These are phyloP conservation scores for Gnomoniopsis smithogilvyi DNA, from an alignment of 2,329 filamentous ascomycete genomes.

Conservation along the genomic window DNA sequence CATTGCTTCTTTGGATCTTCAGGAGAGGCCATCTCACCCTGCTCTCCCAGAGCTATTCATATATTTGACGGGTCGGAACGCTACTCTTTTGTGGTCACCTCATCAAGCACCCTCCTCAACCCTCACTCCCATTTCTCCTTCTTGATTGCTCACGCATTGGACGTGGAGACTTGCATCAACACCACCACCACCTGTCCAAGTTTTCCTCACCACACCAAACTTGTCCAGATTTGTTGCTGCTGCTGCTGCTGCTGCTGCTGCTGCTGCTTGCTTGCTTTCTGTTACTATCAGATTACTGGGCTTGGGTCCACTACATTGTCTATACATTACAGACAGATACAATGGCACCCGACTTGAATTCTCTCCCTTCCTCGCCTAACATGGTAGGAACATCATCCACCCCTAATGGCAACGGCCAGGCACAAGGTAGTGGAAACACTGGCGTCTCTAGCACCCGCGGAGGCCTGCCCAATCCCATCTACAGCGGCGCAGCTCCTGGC, in stretches of 20 bases:
- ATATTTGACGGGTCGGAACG: background rate
- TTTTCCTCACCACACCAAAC: background rate
- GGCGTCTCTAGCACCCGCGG: constrained; percentile 22
- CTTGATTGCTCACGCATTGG: no score
- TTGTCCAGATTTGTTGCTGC: background rate
- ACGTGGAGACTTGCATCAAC: no score
- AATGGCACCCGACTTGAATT: constrained; percentile 75
- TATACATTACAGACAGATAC: constrained; percentile 19
- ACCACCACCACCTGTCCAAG: background rate
- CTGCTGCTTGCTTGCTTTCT: constrained; percentile 5
- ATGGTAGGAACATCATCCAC: constrained; percentile 8
- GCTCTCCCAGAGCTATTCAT: no score
- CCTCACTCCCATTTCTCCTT: no score
- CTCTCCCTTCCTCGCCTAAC: constrained; percentile 54
- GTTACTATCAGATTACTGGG: constrained; percentile 8
- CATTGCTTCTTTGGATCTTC: background rate
- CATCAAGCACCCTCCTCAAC: no score
- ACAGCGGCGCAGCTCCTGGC: constrained; percentile 4
- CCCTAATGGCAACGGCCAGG: constrained; percentile 9
- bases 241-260: no score
- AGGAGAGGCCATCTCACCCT: no score
- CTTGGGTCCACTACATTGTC: constrained; percentile 5
- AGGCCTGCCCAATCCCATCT: constrained; percentile 21
- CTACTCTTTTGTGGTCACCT: no score
- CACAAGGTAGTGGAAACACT: constrained; percentile 18